These are phyloP conservation scores for Chrysoporthe deuterocubensis DNA, from an alignment of 2,329 filamentous ascomycete species.

Conservation along the genomic window DNA sequence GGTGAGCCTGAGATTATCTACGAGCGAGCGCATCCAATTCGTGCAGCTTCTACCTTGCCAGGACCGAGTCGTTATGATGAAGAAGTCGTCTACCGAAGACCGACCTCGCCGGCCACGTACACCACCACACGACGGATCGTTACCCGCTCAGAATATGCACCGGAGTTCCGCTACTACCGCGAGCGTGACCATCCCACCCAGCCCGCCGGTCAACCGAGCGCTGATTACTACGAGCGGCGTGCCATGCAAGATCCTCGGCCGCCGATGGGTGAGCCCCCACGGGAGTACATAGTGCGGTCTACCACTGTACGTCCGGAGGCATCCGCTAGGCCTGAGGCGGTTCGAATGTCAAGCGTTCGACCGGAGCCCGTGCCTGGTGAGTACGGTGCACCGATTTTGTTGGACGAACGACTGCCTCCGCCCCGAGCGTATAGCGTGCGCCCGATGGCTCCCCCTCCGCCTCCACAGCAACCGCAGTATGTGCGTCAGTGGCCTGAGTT, in stretches of 20 bases:
- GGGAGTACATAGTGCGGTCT: slow-evolving; percentile 59
- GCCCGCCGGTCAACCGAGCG: slow-evolving; percentile 46
- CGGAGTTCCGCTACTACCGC: slow-evolving; percentile 59
- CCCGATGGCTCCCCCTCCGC: slow-evolving; percentile 38
- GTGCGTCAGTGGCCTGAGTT: slow-evolving; percentile 27
- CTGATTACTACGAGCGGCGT: slow-evolving; percentile 55
- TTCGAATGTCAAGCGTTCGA: slow-evolving; percentile 57
- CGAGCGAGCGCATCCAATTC: slow-evolving; percentile 58
- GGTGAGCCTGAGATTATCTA: slow-evolving; percentile 65
- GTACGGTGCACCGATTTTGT: slow-evolving; percentile 47
- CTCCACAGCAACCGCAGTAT: slow-evolving; percentile 26
- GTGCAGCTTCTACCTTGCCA: slow-evolving; percentile 56
- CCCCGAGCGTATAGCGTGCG: slow-evolving; percentile 40
- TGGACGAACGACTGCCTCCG: slow-evolving; percentile 38
- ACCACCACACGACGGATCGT: slow-evolving; percentile 59
- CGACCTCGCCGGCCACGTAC: slow-evolving; percentile 53
- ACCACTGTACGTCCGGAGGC: slow-evolving; percentile 57
- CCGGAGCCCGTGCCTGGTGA: slow-evolving; percentile 55
- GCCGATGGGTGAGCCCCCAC: slow-evolving; percentile 48
- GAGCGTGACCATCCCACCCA: slow-evolving; percentile 62
- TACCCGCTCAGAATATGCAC: slow-evolving; percentile 63
- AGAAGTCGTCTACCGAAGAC: slow-evolving; percentile 53
- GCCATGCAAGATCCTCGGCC: slow-evolving; percentile 45
- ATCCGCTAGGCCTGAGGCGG: slow-evolving; percentile 43
- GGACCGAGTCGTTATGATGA: slow-evolving; percentile 54